phyloP scores from a whole-genome alignment of 208 protist species.

The Leishmania aethiopica region DNA sequence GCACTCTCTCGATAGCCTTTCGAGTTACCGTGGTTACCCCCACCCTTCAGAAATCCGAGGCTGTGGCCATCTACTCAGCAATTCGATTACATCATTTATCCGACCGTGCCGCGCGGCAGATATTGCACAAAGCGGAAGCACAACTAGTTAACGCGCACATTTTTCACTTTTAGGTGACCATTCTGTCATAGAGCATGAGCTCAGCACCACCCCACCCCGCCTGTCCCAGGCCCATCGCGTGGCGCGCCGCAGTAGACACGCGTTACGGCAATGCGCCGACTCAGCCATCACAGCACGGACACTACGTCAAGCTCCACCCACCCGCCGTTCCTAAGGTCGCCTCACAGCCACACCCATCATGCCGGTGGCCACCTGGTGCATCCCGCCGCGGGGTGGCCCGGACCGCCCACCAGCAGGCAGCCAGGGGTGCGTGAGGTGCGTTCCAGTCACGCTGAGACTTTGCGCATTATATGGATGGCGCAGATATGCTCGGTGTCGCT shows the following conservation, averaged over 20 bases:
- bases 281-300: not conserved
- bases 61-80: not conserved
- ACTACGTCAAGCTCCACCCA: not conserved
- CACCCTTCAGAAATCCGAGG: not conserved
- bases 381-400: not conserved
- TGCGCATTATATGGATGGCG: not conserved
- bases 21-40: not conserved
- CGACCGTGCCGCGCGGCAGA: not conserved
- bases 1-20: not conserved
- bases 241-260: not conserved
- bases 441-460: not conserved
- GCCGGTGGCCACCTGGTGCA: not conserved
- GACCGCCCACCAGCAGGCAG: not conserved
- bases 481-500: not conserved
- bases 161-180: no score
- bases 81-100: not conserved
- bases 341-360: not conserved
- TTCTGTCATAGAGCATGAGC: no score
- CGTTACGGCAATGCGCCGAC: not conserved
- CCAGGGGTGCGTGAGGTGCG: not conserved
- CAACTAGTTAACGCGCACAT: not conserved
- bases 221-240: not conserved
- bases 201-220: not conserved
- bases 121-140: not conserved
- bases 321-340: not conserved